phyloP scores from a whole-genome alignment of 2,329 filamentous ascomycete genomes.

The Helotiales sp. region DNA sequence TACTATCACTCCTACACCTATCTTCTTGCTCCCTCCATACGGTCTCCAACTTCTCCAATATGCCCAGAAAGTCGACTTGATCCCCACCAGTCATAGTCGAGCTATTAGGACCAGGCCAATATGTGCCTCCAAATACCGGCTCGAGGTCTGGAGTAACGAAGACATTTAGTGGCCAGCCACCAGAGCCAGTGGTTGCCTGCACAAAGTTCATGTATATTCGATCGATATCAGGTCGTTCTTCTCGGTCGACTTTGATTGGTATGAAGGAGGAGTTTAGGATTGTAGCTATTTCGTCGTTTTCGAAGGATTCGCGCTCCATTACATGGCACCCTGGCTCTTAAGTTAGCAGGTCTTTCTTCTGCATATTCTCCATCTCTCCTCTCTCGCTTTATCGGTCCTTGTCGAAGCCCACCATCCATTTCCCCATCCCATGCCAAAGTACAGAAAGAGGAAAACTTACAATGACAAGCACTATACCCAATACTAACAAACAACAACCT shows the following conservation, averaged over 20 bases:
- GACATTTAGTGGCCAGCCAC: constrained; percentile 95
- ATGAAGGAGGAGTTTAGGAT: constrained; percentile 87
- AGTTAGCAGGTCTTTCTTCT: background rate
- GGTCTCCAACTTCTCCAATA: constrained; percentile 73
- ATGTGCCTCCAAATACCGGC: constrained; percentile 94
- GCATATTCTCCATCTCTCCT: background rate
- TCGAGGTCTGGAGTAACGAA: constrained; percentile 92
- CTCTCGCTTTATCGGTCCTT: background rate
- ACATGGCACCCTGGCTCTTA: constrained; percentile 70
- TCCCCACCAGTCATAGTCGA: constrained; percentile 46
- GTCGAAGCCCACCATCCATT: background rate
- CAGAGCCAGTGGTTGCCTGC: constrained; percentile 84
- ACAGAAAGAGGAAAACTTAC: constrained; percentile 57
- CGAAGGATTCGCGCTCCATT: constrained; percentile 91
- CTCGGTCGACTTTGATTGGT: constrained; percentile 88
- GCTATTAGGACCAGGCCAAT: constrained; percentile 67
- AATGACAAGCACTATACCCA: constrained; percentile 93
- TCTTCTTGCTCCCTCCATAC: constrained; percentile 82
- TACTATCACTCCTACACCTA: constrained; percentile 80
- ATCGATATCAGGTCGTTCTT: constrained; percentile 92
- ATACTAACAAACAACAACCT: constrained; percentile 92
- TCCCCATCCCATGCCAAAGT: background rate
- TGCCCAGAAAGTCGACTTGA: constrained; percentile 77
- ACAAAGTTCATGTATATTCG: constrained; percentile 98
- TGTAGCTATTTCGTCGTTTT: constrained; percentile 74